Base-by-base conservation (phyloP, 768 basidiomycete species). In the Leucocoprinus leucothites region DNA sequence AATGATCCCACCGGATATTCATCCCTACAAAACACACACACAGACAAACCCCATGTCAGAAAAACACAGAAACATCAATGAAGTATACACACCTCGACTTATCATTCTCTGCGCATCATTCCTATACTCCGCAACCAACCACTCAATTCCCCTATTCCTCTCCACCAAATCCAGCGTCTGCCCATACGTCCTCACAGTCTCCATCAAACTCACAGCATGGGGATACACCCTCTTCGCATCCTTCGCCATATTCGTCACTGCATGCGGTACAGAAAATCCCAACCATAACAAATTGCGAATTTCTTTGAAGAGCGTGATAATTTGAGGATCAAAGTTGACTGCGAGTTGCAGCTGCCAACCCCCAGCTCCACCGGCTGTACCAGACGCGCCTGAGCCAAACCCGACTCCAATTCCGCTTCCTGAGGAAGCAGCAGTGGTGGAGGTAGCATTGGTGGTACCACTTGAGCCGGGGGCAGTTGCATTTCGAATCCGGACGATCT, bases 141-240 rank as follows among this genome's bases (percentile, higher is more conserved):
- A 92, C 67, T 94, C 91, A 62, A 98, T 94, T 2, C 87, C 93
- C 69, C 88, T 87, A 67, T 98, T 92, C 41, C 79, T 80, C 67
- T 97, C 89, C 62, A 98, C 87, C 63, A 98, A 72, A 67, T 94
- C 92, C 67, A 97, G 73, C 0, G 93, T 97, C 74, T 99, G 97
- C 18, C 90, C 89, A 71, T 99, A 98, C 25, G 94, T 98, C 67
- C 95, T 77, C n/a, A 98, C 94, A 0, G 94, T 96, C 77, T 99
- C 97, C 96, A 98, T 98, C 69, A 94, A 71, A 64, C 91, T 94
- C 61, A 98, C 96, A 2, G 97, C 97, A 75, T 98, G 94, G 0
- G 95, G 95, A 67, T 99, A 99, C 57, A 98, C 95, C 62, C 94
- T 77, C 77, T 97, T 98, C 57, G 97, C 97, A 62, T 99, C 96